Evolutionary conservation across 1,139 yeast genomes (phyloP).

Genomic region (Yamadazyma blattariae): DNA sequence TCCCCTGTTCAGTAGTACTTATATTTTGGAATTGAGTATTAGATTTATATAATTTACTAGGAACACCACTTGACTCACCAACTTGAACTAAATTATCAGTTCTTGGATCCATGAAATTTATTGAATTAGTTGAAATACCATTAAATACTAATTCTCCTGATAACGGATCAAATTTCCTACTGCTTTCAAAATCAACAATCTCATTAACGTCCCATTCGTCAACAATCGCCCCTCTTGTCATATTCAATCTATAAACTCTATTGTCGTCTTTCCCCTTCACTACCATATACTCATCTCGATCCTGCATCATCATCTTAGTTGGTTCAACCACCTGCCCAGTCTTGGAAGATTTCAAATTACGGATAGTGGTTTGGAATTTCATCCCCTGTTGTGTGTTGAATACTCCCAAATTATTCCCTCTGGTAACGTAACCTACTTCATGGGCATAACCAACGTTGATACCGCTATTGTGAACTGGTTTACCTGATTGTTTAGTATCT

Average conservation of each 20-base stretch:
- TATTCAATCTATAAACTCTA: constrained; percentile 66
- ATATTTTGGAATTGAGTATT: constrained; percentile 59
- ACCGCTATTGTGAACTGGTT: constrained; percentile 56
- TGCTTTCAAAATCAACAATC: constrained; percentile 62
- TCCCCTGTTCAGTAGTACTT: constrained; percentile 72
- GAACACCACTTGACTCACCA: constrained; percentile 10
- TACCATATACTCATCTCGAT: constrained; percentile 66
- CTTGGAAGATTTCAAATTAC: constrained; percentile 51
- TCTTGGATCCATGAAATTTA: constrained; percentile 81
- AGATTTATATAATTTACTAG: constrained; percentile 46
- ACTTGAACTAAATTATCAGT: constrained; percentile 52
- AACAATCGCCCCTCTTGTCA: constrained; percentile 73
- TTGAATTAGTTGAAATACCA: constrained; percentile 62
- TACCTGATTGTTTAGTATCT: no score
- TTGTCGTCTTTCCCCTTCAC: constrained; percentile 51
- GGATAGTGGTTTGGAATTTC: constrained; percentile 66
- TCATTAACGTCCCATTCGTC: constrained; percentile 70
- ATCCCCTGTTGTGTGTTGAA: constrained; percentile 60
- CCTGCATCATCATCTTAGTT: constrained; percentile 67
- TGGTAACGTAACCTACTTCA: constrained; percentile 72
- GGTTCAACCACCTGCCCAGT: constrained; percentile 60
- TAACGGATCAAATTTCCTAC: constrained; percentile 67
- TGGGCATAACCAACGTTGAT: constrained; percentile 69
- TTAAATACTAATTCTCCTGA: constrained; percentile 70
- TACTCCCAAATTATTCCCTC: constrained; percentile 80